Base-by-base conservation (phyloP, 2,329 filamentous ascomycete genomes). In the Metarhizium album region DNA sequence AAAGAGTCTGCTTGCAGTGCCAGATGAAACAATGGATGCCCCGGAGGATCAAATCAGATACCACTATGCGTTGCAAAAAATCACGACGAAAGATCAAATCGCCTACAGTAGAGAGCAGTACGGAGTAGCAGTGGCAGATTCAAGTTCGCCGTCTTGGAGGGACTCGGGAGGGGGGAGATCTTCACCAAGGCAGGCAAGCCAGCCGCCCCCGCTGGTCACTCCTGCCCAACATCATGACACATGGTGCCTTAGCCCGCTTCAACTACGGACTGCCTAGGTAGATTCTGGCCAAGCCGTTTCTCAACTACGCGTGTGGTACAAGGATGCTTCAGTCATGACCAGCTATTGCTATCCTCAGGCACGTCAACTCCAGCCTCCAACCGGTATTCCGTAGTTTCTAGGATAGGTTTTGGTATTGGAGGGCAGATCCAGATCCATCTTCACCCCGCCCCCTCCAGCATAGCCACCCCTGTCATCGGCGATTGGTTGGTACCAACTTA, bases 361-460 rank as follows among this genome's bases (percentile, higher is more conserved):
- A 43, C 22, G 7, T n/a, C 40, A 24, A 24, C 11, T 13, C 40
- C 24, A 24, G 40, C 20, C n/a, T n/a, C 7, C 3, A 43, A 13
- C 22, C 18, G 7, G 6, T 7, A 43, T 43, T 13, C 40, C 14
- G 22, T 9, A 9, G 22, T n/a, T 18, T 16, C n/a, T 4, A 5
- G 20, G 37, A 40, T 18, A 6, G 18, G 37, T n/a, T 3, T 6
- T 9, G n/a, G 18, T 22, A n/a, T 43, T 40, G 37, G 22, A 24
- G 22, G 18, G 22, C 2, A 6, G 16, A 14, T n/a, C n/a, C n/a
- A n/a, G n/a, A n/a, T n/a, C n/a, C 18, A 20, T 22, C 16, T 13
- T 18, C 47, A 35, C 50, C 50, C 50, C 50, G 47, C 50, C 50
- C 45, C 50, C 50, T 52, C 50, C 40, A 35, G 48, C 22, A 23